These are phyloP conservation scores for Thuja plicata DNA, from an alignment of 83 land plant species.

Conservation along the genomic window DNA sequence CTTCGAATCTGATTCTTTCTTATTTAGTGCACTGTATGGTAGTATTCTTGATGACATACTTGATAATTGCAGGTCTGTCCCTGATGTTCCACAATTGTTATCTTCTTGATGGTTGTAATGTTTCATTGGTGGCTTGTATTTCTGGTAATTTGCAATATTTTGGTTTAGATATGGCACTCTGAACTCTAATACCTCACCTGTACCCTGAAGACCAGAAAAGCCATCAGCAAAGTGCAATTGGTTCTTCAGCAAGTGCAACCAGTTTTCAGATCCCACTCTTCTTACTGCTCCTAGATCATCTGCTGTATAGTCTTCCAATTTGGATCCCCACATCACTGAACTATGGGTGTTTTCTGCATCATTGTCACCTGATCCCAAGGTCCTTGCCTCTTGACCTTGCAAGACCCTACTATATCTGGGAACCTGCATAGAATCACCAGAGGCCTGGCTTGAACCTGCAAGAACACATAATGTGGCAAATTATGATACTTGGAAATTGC, in stretches of 20 bases:
- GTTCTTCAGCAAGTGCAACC: slow-evolving; percentile 7
- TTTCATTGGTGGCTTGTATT: slow-evolving; percentile 3
- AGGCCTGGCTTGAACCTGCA: slow-evolving; percentile 25
- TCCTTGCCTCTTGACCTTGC: slow-evolving; percentile 58
- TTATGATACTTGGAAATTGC: background rate
- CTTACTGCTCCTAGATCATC: background rate
- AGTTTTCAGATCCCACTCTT: slow-evolving; percentile 12
- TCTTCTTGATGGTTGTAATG: slow-evolving; percentile 17
- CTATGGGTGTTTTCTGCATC: slow-evolving; percentile 8
- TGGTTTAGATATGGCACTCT: slow-evolving; percentile 3
- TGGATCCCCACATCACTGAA: slow-evolving; percentile 13
- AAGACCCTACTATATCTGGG: slow-evolving; percentile 42
- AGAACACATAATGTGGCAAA: background rate
- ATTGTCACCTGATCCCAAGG: slow-evolving; percentile 13
- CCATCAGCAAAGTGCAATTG: slow-evolving; percentile 12
- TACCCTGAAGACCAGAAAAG: slow-evolving; percentile 7
- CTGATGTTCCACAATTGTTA: background rate
- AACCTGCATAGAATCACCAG: slow-evolving; percentile 35
- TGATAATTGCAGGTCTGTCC: slow-evolving; percentile 8
- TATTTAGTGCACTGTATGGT: background rate
- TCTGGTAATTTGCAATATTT: slow-evolving; percentile 1
- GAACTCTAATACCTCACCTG: background rate
- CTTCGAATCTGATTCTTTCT: slow-evolving; percentile 14
- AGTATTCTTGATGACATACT: slow-evolving; percentile 14
- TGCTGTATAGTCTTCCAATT: background rate